Base-by-base conservation (phyloP, 2,329 filamentous ascomycete species). In the Penicillium capsulatum region DNA sequence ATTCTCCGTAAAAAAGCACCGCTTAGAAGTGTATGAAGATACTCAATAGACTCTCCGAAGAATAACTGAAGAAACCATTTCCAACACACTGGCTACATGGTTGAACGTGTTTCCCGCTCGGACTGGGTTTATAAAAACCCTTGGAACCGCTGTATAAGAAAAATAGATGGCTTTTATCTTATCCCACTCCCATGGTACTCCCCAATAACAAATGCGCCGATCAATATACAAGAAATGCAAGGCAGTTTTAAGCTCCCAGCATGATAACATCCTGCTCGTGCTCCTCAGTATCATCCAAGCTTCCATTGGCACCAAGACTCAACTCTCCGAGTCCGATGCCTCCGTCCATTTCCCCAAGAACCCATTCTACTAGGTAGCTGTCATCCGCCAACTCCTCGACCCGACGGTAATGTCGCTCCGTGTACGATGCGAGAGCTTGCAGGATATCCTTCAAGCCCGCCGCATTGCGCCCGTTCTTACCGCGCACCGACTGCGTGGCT, bases 281-380 rank as follows among this genome's bases (percentile, higher is more conserved):
- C 33, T 63, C 55, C 17, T 47, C 43, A 17, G 45, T 47, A 3
- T 55, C 52, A 7, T 44, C 53, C 37, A 48, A 47, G 19, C 40
- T 48, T 34, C 40, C 47, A 31, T 48, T 48, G 29, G 47, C 35
- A 27, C 38, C 41, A n/a, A 56, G 47, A 39, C 45, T 54, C 15
- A 49, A 40, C 20, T 50, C 59, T 35, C 67, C 47, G 39, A 68
- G 43, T 59, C 72, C 44, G 61, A 71, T 45, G 83, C 74, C 61
- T 75, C 61, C 84, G 59, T 94, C 89, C 90, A 97, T 97, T 70
- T 95, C 86, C 57, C 83, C 78, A 47, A 97, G 71, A 47, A 91
- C 94, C 75, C 94, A 97, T 66, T 95, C 88, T 28, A 97, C 79
- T 56, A 98, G 68, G 67, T 90, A 97, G 60, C 90, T 94, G 71